These are phyloP conservation scores for Melampsora larici-populina DNA, from an alignment of 1,284 basidiomycete species.

Conservation along the genomic window DNA sequence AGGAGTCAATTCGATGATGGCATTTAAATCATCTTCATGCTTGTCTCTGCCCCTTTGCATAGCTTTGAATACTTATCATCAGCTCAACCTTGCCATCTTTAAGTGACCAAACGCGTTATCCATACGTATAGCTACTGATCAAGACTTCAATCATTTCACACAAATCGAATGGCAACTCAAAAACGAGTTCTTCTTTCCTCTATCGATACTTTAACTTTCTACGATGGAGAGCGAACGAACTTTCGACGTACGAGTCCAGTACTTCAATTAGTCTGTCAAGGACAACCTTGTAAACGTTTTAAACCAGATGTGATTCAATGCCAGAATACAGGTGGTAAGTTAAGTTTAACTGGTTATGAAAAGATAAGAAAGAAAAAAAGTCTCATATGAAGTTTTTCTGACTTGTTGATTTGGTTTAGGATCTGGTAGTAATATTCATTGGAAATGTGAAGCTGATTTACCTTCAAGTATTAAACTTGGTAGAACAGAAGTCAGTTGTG, in stretches of 20 bases:
- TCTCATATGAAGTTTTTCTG: too few relatives aligned
- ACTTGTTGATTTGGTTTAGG: too few relatives aligned
- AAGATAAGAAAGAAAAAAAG: too few relatives aligned
- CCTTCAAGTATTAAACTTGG: constrained; percentile 76
- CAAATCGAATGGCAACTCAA: constrained; percentile 4
- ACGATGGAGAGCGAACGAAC: constrained; percentile 65
- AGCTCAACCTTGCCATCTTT: too few relatives aligned
- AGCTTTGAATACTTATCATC: too few relatives aligned
- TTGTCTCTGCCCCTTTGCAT: too few relatives aligned
- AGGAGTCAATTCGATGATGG: too few relatives aligned
- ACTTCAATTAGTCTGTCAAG: constrained; percentile 74
- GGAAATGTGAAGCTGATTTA: constrained; percentile 80
- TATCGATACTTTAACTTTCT: constrained; percentile 75
- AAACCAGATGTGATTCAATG: constrained; percentile 84
- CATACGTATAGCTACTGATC: too few relatives aligned
- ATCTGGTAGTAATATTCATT: constrained; percentile 32
- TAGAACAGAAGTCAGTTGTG: constrained; percentile 75
- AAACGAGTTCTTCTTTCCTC: constrained; percentile 63
- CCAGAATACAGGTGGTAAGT: constrained; percentile 66
- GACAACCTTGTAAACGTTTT: constrained; percentile 69
- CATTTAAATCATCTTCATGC: too few relatives aligned
- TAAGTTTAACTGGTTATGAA: too few relatives aligned
- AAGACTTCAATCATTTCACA: neutral
- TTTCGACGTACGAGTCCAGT: constrained; percentile 67
- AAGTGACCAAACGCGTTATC: too few relatives aligned